Percentiles rank a stretch among this genome's conserved stretches.
Evolutionary conservation across 441 rosid genomes (phyloP).

Genomic region (Eutrema salsugineum): DNA sequence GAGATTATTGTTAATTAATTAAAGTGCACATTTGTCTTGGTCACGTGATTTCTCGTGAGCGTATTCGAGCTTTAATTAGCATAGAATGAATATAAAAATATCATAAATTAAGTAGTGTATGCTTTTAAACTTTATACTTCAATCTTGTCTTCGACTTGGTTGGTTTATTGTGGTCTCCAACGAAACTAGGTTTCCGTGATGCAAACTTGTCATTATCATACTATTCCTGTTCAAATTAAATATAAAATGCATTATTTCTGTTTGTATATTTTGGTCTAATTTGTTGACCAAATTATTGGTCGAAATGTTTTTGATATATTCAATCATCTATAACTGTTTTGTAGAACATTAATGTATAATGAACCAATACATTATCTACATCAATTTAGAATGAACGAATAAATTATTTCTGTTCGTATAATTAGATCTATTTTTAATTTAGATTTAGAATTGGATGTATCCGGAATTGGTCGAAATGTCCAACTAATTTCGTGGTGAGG

Average conservation of each 20-base stretch:
- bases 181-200: slow-evolving; percentile 15
- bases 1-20: slow-evolving; percentile 10
- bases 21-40: slow-evolving; percentile 26
- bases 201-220: not conserved
- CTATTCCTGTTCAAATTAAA: not conserved
- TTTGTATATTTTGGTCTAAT: not conserved
- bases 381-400: no score
- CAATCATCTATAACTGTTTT: no score
- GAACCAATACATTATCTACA: no score
- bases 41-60: slow-evolving; percentile 7
- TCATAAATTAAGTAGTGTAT: not conserved
- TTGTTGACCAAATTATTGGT: no score
- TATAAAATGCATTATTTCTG: not conserved
- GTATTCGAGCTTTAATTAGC: not conserved
- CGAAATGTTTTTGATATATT: no score
- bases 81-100: not conserved
- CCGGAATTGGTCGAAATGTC: not conserved
- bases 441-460: not conserved
- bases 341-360: no score
- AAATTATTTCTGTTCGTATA: not conserved
- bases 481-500: not conserved
- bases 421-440: not conserved
- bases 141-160: slow-evolving; percentile 27
- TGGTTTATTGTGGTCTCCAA: slow-evolving; percentile 26
- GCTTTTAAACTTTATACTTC: slow-evolving; percentile 19